phyloP scores from a whole-genome alignment of 345 rosid genomes.

The Brassica napus region DNA sequence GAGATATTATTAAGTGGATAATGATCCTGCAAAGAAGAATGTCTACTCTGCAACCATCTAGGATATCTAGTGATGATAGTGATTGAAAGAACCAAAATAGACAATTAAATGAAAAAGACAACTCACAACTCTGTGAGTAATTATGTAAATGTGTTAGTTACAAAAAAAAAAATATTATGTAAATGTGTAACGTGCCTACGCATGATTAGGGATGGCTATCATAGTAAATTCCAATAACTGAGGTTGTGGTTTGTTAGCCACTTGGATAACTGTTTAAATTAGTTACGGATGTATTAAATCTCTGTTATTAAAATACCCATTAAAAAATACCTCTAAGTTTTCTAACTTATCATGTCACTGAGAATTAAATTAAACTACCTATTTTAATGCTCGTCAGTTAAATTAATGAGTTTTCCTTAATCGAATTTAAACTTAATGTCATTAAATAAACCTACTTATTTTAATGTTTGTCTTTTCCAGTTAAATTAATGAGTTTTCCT shows the following conservation, averaged over 20 bases:
- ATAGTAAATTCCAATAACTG: conserved; percentile 24
- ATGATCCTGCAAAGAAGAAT: conserved; percentile 16
- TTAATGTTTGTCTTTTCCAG: too few species aligned
- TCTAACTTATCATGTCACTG: too few species aligned
- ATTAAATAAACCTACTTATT: too few species aligned
- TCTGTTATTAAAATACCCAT: too few species aligned
- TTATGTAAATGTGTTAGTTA: neutral
- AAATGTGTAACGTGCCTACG: conserved; percentile 25
- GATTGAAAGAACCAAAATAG: neutral
- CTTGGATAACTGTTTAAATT: neutral
- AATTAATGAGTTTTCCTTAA: too few species aligned
- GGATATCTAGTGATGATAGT: neutral
- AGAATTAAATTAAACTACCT: too few species aligned
- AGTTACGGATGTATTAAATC: neutral
- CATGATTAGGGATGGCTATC: conserved; percentile 19
- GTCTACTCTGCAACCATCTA: conserved; percentile 2
- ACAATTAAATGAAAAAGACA: conserved; percentile 14
- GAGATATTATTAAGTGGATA: neutral
- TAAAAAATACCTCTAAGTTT: too few species aligned
- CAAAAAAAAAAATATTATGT: neutral
- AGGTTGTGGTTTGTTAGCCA: conserved; percentile 8
- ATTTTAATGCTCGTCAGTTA: too few species aligned
- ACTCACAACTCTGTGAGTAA: neutral
- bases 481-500: too few species aligned
- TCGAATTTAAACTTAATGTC: too few species aligned